Base-by-base conservation (phyloP, 2,329 filamentous ascomycete genomes). In the Volutella citrinella region DNA sequence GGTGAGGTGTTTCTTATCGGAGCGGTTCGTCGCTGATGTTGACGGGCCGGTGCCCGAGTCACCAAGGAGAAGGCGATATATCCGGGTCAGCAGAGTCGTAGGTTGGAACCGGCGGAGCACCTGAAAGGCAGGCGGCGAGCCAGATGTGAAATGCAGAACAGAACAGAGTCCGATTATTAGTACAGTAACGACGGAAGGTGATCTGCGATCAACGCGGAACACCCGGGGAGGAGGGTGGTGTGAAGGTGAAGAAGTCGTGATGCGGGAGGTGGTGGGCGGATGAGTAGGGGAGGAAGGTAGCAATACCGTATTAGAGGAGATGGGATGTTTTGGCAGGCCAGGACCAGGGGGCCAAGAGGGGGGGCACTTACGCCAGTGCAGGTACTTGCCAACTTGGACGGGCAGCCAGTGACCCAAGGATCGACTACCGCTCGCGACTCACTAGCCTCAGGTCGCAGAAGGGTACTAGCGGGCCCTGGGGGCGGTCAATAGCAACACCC, bases 291-390 rank as follows among this genome's bases (percentile, higher is more conserved):
- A 42, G 40, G 39, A 40, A 52, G 42, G 25, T 17, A 27, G 25
- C 11, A 27, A 15, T 27, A 6, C n/a, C 15, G 25, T 47, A 51
- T 45, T 47, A 30, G 38, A 48, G 36, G 36, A 35, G 23, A 46
- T 51, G 48, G 48, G 43, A 44, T 35, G 46, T 44, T 50, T 47
- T 53, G 44, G 46, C 46, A 49, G 43, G 37, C 32, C 35, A 45
- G 49, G 36, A 39, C 36, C 48, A 50, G 42, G 46, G 48, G 42
- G 34, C 29, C 34, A 27, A 27, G 38, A 37, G 27, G 34, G 30
- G 28, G 33, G 19, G 28, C 22, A 10, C 17, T 22, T 22, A n/a
- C n/a, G n/a, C n/a, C n/a, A n/a, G n/a, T n/a, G n/a, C n/a, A n/a
- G n/a, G n/a, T n/a, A n/a, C n/a, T n/a, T n/a, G n/a, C n/a, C n/a